phyloP scores from a whole-genome alignment of 2,329 filamentous ascomycete genomes.

The Nemania diffusa region DNA sequence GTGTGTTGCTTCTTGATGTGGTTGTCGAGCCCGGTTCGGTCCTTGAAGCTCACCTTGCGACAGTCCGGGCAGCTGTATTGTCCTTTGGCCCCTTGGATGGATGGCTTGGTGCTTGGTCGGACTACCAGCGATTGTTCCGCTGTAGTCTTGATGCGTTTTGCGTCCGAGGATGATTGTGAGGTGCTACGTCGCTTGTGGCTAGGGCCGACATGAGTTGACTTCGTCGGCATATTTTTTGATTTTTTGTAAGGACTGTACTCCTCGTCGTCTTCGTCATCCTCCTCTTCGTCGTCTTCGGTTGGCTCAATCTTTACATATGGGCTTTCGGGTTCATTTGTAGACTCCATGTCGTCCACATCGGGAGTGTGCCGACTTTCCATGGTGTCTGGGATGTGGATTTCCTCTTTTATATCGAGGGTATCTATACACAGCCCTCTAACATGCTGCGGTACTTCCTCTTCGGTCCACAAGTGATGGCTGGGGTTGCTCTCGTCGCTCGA shows the following conservation, averaged over 20 bases:
- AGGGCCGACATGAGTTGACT: conserved; percentile 35
- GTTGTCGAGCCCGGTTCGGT: conserved; percentile 57
- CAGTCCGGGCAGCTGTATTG: conserved; percentile 53
- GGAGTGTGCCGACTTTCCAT: conserved; percentile 28
- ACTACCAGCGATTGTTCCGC: conserved; percentile 28
- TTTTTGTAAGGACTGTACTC: conserved; percentile 42
- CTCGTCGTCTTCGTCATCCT: conserved; percentile 41
- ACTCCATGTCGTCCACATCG: conserved; percentile 42
- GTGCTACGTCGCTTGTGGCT: conserved; percentile 43
- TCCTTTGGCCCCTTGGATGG: conserved; percentile 42
- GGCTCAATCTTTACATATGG: conserved; percentile 38
- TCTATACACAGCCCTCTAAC: conserved; percentile 44
- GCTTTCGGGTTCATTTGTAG: conserved; percentile 33
- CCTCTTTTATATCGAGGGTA: conserved; percentile 42
- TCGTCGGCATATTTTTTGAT: conserved; percentile 35
- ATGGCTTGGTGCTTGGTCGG: conserved; percentile 36
- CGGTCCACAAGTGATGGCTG: conserved; percentile 39
- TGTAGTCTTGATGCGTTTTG: conserved; percentile 45
- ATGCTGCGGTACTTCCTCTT: conserved; percentile 33
- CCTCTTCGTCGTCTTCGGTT: conserved; percentile 36
- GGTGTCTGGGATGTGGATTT: conserved; percentile 40
- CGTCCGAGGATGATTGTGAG: conserved; percentile 29
- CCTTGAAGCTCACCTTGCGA: conserved; percentile 55
- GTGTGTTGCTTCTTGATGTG: conserved; percentile 65
- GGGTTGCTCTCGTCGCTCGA: conserved; percentile 48